These are phyloP conservation scores for Aspergillus unguis DNA, from an alignment of 2,329 filamentous ascomycete species.

Conservation along the genomic window DNA sequence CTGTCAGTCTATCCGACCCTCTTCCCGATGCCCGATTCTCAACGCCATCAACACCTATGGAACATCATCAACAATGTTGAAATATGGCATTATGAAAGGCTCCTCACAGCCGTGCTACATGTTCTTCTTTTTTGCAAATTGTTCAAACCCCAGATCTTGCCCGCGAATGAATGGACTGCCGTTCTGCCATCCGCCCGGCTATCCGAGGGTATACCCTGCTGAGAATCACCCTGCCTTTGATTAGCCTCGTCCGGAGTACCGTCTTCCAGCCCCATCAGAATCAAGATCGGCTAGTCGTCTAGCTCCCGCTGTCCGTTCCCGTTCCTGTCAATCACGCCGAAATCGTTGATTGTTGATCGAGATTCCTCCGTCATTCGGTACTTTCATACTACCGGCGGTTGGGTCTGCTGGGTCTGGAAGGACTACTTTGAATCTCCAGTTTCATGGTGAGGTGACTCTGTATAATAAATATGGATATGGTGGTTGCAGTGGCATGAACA, in stretches of 20 bases:
- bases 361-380: slow-evolving; percentile 12
- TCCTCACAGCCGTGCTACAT: no score
- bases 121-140: no score
- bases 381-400: background rate
- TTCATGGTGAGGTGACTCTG: no score
- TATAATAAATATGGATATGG: no score
- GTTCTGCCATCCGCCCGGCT: slow-evolving; percentile 9
- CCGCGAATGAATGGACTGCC: background rate
- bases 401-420: background rate
- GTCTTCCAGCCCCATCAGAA: slow-evolving; percentile 10
- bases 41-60: no score
- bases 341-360: background rate
- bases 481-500: no score
- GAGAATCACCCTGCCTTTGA: slow-evolving; percentile 4
- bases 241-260: slow-evolving; percentile 10
- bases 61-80: no score
- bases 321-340: background rate
- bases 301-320: slow-evolving; percentile 11
- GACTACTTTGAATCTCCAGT: no score
- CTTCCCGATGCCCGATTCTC: no score
- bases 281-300: slow-evolving; percentile 14
- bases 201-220: slow-evolving; percentile 12
- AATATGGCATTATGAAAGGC: no score
- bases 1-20: no score
- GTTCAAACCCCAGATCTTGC: no score